These are phyloP conservation scores for Coemansia guatemalensis DNA, from an alignment of 192 early-diverging fungal species.

Conservation along the genomic window DNA sequence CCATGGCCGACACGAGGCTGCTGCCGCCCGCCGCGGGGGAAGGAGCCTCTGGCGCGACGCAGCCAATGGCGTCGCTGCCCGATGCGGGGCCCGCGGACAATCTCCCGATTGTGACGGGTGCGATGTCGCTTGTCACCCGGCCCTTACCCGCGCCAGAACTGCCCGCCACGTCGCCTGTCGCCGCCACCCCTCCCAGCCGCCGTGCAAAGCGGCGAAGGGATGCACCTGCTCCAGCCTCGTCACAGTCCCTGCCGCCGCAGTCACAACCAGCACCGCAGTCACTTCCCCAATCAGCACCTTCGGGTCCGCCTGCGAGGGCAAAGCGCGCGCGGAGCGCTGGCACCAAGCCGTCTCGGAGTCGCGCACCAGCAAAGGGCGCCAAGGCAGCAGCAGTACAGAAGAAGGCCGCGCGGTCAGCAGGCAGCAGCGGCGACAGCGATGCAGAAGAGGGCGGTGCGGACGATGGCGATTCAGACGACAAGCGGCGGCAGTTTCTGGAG, in stretches of 20 bases:
- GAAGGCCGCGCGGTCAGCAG: background rate
- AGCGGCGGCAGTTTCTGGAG: constrained; percentile 82
- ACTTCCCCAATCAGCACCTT: background rate
- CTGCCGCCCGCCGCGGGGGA: background rate
- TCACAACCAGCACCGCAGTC: background rate
- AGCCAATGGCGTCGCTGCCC: too few species aligned
- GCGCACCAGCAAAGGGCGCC: background rate
- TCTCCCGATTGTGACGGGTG: too few species aligned
- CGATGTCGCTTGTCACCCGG: too few species aligned
- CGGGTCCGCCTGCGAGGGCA: constrained; percentile 8
- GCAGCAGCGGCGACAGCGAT: background rate
- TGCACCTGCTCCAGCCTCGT: background rate
- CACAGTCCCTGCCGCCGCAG: background rate
- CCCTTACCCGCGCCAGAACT: too few species aligned
- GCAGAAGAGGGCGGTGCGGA: background rate
- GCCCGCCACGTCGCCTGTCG: background rate
- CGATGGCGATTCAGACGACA: constrained; percentile 59
- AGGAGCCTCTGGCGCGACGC: too few species aligned
- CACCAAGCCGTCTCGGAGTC: constrained; percentile 1
- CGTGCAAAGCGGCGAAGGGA: constrained; percentile 5
- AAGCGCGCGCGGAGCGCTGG: constrained; percentile 18
- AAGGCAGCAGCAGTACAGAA: constrained; percentile 1
- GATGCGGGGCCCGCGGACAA: too few species aligned
- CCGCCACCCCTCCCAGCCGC: background rate
- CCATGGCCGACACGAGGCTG: constrained; percentile 7